Conservation (phyloP, 306 rosid species). For the Quercus cerris region DNA sequence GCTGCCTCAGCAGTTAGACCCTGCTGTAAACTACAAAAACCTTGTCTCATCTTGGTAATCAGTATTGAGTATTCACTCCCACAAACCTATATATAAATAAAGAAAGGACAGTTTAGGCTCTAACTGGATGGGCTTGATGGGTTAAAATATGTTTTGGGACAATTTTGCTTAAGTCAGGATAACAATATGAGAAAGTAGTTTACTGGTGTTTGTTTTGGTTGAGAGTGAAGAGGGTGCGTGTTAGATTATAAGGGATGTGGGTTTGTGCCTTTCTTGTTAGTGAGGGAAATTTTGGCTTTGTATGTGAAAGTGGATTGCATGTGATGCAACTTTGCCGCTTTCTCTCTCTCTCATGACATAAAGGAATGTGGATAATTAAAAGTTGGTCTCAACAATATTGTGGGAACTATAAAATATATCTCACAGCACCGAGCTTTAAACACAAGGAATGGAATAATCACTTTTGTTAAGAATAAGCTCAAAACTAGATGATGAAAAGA, state of each 20-base stretch:
- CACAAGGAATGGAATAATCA: slow-evolving; percentile 54
- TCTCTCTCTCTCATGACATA: slow-evolving; percentile 29
- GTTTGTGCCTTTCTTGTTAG: slow-evolving; percentile 91
- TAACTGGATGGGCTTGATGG: slow-evolving; percentile 5
- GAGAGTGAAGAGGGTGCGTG: slow-evolving; percentile 22
- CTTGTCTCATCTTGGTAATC: slow-evolving; percentile 61
- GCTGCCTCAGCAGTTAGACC: slow-evolving; percentile 70
- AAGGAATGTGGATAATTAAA: slow-evolving; percentile 57
- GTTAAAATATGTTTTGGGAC: not conserved
- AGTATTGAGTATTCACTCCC: not conserved
- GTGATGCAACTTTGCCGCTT: slow-evolving; percentile 42
- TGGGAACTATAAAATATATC: slow-evolving; percentile 39
- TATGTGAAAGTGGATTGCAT: slow-evolving; percentile 36
- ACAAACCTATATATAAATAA: not conserved
- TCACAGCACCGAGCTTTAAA: slow-evolving; percentile 44
- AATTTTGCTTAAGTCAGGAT: not conserved
- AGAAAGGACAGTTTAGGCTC: not conserved
- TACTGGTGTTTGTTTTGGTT: slow-evolving; percentile 19
- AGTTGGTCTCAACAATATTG: slow-evolving; percentile 44
- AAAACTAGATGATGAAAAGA: slow-evolving; percentile 29
- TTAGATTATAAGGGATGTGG: slow-evolving; percentile 38
- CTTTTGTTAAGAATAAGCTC: slow-evolving; percentile 64
- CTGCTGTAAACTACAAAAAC: slow-evolving; percentile 72
- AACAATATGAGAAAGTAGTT: slow-evolving; percentile 5
- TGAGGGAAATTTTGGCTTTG: slow-evolving; percentile 87